Evolutionary conservation across 2,329 filamentous ascomycete species (phyloP), one percentile per base, ranked within the genome.

Genomic region (Claviceps paspali): DNA sequence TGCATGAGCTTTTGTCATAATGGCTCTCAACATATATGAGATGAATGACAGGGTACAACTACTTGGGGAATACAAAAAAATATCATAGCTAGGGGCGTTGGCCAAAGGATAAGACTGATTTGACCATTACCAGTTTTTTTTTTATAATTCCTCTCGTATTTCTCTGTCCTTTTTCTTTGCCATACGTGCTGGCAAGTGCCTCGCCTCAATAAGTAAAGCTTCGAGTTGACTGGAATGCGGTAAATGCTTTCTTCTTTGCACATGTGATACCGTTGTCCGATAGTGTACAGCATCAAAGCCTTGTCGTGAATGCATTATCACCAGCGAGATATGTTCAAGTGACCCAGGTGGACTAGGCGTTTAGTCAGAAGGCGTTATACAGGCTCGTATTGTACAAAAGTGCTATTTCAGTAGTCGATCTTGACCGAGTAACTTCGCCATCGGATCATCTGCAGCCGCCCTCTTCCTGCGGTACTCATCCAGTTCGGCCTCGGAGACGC

Each of bases 381-480:
- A 29, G 3, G 11, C 11, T 19, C 26, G 11, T 19, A 14, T 12
- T n/a, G 23, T 6, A 10, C 14, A 18, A 30, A 8, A 12, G 7
- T 33, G 9, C 26, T 34, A 36, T 26, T 61, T 56, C 43, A 73
- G 54, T 45, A 82, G 54, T 48, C 82, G 75, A 52, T 86, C 81
- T 53, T 76, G 82, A 18, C 81, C 82, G 32, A 92, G 56, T 47
- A 84, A 74, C 5, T 75, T 77, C 1, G 84, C 82, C 87, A 94
- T 94, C 0, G 87, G 87, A 61, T 94, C 87, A 44, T 84, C 73
- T 1, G 78, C 76, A 21, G 74, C 76, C 36, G 75, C 72, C 45
- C 79, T 69, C 54, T 85, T 87, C 47, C 75, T 72, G 48, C 85
- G 74, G 55, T 92, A 94, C 41, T 80, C 76, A 40, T 95, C 87